phyloP scores from a whole-genome alignment of 768 basidiomycete genomes.

The Cyclocybe cylindracea region DNA sequence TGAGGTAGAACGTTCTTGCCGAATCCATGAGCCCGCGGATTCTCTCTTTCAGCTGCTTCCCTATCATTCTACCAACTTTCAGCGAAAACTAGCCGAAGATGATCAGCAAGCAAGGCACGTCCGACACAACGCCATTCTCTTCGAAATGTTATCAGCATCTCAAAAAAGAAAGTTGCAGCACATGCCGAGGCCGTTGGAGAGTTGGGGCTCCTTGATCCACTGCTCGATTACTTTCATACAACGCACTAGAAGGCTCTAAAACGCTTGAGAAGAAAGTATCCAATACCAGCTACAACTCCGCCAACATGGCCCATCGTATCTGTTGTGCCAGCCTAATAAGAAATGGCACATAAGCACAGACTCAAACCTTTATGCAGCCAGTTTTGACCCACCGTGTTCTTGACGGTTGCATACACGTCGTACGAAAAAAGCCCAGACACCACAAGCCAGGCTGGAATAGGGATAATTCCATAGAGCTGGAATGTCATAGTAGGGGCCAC shows the following conservation, averaged over 20 bases:
- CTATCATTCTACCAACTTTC: too few species aligned
- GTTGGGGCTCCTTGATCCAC: too few species aligned
- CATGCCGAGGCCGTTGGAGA: too few species aligned
- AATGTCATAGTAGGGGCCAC: slow-evolving; percentile 66
- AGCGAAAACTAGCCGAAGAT: too few species aligned
- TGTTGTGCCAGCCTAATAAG: slow-evolving; percentile 45
- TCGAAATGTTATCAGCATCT: too few species aligned
- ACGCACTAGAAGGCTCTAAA: slow-evolving; percentile 28
- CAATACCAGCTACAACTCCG: slow-evolving; percentile 62
- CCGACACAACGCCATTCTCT: too few species aligned
- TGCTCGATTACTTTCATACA: too few species aligned
- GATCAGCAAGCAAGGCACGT: too few species aligned
- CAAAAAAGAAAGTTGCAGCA: too few species aligned
- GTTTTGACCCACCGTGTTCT: slow-evolving; percentile 34
- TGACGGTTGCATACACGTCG: slow-evolving; percentile 51
- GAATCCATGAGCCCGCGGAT: too few species aligned
- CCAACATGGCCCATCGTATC: slow-evolving; percentile 73
- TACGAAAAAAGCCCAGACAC: slow-evolving; percentile 68
- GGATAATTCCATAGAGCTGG: slow-evolving; percentile 73
- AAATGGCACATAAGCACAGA: slow-evolving; percentile 1
- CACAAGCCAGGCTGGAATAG: slow-evolving; percentile 77
- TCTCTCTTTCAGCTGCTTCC: too few species aligned
- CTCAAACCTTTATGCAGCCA: neutral
- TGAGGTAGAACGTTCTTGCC: too few species aligned
- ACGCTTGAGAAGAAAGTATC: slow-evolving; percentile 47